These are phyloP conservation scores for Loxodes magnus DNA, from an alignment of 73 alveolate species.

Conservation along the genomic window DNA sequence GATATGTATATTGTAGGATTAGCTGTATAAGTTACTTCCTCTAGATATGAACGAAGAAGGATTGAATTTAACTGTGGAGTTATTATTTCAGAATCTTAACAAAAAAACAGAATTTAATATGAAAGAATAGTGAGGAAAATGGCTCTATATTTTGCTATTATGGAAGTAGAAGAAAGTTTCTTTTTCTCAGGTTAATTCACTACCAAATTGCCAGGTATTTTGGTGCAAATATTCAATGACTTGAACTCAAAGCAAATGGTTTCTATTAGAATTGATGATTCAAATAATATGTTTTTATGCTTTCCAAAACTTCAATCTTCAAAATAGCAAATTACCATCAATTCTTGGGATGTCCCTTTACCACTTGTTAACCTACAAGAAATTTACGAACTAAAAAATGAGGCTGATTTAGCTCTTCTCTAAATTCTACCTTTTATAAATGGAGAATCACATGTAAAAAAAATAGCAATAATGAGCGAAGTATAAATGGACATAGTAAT, in stretches of 20 bases:
- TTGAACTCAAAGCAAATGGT: neutral
- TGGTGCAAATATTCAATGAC: conserved; percentile 1
- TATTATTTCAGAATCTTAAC: neutral
- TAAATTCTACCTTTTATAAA: too few relatives aligned
- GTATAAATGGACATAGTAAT: too few relatives aligned
- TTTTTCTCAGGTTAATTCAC: neutral
- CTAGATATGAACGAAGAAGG: conserved; percentile 3
- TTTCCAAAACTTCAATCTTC: neutral
- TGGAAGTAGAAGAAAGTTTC: neutral
- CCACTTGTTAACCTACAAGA: neutral
- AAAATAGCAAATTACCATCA: neutral
- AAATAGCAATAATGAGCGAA: too few relatives aligned
- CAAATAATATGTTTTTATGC: neutral
- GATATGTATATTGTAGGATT: neutral
- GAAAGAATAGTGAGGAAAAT: conserved; percentile 10
- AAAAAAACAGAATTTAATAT: neutral
- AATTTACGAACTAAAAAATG: neutral
- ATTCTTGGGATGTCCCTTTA: neutral
- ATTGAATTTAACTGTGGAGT: conserved; percentile 4
- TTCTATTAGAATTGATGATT: neutral
- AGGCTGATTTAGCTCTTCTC: too few relatives aligned
- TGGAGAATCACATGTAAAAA: too few relatives aligned
- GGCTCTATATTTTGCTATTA: conserved; percentile 6
- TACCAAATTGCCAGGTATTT: neutral
- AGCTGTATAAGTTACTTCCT: neutral